Evolutionary conservation across 1,139 yeast genomes (phyloP).

Genomic region (Pichia sp.): DNA sequence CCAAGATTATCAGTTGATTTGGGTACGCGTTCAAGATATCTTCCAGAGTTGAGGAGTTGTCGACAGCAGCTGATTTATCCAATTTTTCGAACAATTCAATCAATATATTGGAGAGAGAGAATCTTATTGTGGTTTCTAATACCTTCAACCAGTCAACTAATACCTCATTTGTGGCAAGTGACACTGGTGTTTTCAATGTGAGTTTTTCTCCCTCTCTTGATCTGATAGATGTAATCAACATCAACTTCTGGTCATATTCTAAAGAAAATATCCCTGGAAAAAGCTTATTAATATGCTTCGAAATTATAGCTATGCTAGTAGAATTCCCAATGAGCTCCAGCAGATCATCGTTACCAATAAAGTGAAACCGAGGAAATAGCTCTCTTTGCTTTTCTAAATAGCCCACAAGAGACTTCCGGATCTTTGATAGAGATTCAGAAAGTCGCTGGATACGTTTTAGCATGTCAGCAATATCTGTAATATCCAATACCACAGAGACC

Average conservation of each 20-base stretch:
- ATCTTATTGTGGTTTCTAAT: constrained; percentile 53
- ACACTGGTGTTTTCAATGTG: constrained; percentile 42
- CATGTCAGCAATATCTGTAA: constrained; percentile 51
- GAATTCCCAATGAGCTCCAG: constrained; percentile 76
- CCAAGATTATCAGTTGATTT: constrained; percentile 54
- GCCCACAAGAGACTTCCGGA: constrained; percentile 67
- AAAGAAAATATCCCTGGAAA: constrained; percentile 61
- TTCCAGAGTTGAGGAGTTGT: constrained; percentile 20
- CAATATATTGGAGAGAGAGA: constrained; percentile 40
- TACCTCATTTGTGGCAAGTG: constrained; percentile 36
- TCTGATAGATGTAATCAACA: constrained; percentile 41
- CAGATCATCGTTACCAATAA: constrained; percentile 87
- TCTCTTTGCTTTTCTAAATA: constrained; percentile 79
- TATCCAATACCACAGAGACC: constrained; percentile 53
- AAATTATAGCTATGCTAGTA: constrained; percentile 45
- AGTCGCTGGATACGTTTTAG: constrained; percentile 47
- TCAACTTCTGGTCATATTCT: constrained; percentile 33
- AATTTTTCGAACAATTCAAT: background rate
- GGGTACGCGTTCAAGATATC: constrained; percentile 43
- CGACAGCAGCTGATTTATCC: background rate
- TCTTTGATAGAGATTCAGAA: constrained; percentile 51
- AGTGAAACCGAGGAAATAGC: constrained; percentile 76
- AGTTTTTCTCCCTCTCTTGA: constrained; percentile 68
- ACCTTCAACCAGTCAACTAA: constrained; percentile 57
- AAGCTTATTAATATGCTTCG: constrained; percentile 66